These are phyloP conservation scores for Vitis amurensis DNA, from an alignment of 164 flowering plant species.

Conservation along the genomic window DNA sequence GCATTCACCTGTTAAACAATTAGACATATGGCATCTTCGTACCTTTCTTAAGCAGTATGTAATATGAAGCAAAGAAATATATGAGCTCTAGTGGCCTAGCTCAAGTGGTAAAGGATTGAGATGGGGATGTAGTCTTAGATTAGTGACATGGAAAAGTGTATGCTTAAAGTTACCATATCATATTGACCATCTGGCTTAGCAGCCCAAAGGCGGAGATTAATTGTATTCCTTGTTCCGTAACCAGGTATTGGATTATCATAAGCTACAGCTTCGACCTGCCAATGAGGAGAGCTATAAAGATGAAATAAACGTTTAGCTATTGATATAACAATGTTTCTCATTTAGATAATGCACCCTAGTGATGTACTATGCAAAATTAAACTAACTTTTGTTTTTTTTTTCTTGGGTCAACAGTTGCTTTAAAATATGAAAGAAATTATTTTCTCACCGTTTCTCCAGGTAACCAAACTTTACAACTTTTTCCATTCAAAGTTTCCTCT, in stretches of 20 bases:
- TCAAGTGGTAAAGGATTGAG: too few species aligned
- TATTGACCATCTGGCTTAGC: slow-evolving; percentile 56
- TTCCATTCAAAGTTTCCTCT: slow-evolving; percentile 45
- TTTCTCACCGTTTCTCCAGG: slow-evolving; percentile 55
- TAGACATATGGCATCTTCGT: too few species aligned
- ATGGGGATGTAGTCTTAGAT: too few species aligned
- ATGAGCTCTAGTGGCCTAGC: too few species aligned
- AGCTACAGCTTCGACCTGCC: slow-evolving; percentile 64
- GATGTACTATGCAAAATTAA: too few species aligned
- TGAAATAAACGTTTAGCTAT: not conserved
- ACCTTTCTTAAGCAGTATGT: too few species aligned
- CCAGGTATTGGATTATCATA: slow-evolving; percentile 73
- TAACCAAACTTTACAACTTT: slow-evolving; percentile 45
- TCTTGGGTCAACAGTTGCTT: not conserved
- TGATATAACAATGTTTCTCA: not conserved
- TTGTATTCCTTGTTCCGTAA: slow-evolving; percentile 57
- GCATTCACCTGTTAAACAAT: too few species aligned
- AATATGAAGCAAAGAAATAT: too few species aligned
- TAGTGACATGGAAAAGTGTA: too few species aligned
- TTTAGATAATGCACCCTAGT: not conserved
- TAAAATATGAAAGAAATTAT: not conserved
- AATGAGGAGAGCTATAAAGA: slow-evolving; percentile 6
- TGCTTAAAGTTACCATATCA: slow-evolving; percentile 41
- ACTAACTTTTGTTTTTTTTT: too few species aligned
- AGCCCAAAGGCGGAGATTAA: slow-evolving; percentile 65